Evolutionary conservation across 116 monocot species (phyloP).

Genomic region (Papilionanthe hybrid): DNA sequence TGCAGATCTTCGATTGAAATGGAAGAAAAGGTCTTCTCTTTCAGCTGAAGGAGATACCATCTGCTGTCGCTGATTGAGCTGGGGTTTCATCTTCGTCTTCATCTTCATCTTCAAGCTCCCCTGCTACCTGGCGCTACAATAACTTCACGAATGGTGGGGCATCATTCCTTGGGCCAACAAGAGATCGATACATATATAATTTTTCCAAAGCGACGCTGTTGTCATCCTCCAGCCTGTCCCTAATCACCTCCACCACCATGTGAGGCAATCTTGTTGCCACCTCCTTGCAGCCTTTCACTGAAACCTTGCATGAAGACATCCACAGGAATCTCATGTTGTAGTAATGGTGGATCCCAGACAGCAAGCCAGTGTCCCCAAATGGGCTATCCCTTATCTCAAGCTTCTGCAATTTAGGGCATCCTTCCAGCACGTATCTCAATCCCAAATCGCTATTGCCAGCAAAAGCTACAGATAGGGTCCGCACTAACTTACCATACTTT

Average conservation of each 20-base stretch:
- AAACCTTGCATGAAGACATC: conserved; percentile 77
- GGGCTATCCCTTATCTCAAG: conserved; percentile 92
- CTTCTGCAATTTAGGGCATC: conserved; percentile 70
- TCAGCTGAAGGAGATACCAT: background rate
- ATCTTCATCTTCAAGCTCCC: too few relatives aligned
- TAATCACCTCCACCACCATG: conserved; percentile 75
- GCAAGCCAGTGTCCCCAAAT: conserved; percentile 55
- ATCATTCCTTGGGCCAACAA: conserved; percentile 62
- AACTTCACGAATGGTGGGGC: conserved; percentile 72
- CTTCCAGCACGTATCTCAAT: conserved; percentile 69
- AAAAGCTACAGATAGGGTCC: conserved; percentile 85
- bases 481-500: conserved; percentile 60
- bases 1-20: background rate
- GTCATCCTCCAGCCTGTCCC: conserved; percentile 30
- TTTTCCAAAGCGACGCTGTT: conserved; percentile 39
- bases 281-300: conserved; percentile 58
- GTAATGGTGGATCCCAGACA: conserved; percentile 72
- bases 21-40: background rate
- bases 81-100: background rate
- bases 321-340: conserved; percentile 93
- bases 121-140: conserved; percentile 25
- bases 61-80: background rate
- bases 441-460: conserved; percentile 67
- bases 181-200: conserved; percentile 81
- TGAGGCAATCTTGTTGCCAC: conserved; percentile 55